Conservation (phyloP, 1,284 basidiomycete genomes). For the Cutaneotrichosporon spelunceum region DNA sequence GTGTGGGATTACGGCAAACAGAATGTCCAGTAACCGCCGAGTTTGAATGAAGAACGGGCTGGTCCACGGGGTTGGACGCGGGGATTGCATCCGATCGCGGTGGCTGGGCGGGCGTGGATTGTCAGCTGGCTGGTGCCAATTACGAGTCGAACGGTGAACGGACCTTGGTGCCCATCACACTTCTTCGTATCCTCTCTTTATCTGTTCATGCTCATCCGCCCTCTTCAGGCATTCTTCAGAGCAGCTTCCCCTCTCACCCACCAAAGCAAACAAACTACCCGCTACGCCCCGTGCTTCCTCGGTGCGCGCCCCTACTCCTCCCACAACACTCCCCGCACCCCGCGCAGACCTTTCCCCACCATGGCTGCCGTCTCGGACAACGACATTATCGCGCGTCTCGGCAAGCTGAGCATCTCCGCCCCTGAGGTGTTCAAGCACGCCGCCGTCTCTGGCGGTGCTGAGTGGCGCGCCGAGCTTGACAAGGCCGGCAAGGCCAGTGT, state of each 20-base stretch:
- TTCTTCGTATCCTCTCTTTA: not conserved
- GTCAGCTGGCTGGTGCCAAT: not conserved
- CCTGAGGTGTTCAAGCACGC: slow-evolving; percentile 45
- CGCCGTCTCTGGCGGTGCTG: slow-evolving; percentile 40
- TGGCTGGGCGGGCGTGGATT: not conserved
- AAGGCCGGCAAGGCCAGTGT: slow-evolving; percentile 37
- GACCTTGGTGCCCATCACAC: not conserved
- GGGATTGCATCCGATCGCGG: no score
- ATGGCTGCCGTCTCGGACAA: slow-evolving; percentile 76
- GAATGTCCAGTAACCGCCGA: not conserved
- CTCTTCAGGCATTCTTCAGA: slow-evolving; percentile 21
- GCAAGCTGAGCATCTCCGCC: slow-evolving; percentile 41
- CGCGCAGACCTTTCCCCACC: slow-evolving; percentile 27
- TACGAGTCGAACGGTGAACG: slow-evolving; percentile 1
- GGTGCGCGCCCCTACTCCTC: not conserved
- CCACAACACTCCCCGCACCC: slow-evolving; percentile 8
- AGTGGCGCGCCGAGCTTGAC: slow-evolving; percentile 49
- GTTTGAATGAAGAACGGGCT: not conserved
- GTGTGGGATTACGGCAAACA: not conserved
- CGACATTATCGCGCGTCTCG: slow-evolving; percentile 55
- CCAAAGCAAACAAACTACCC: slow-evolving; percentile 5
- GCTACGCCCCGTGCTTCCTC: not conserved
- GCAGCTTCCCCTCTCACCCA: slow-evolving; percentile 11
- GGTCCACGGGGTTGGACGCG: not conserved
- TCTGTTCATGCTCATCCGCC: slow-evolving; percentile 24